These are phyloP conservation scores for Lodderomyces jiufengensis DNA, from an alignment of 1,139 yeast species.

Conservation along the genomic window DNA sequence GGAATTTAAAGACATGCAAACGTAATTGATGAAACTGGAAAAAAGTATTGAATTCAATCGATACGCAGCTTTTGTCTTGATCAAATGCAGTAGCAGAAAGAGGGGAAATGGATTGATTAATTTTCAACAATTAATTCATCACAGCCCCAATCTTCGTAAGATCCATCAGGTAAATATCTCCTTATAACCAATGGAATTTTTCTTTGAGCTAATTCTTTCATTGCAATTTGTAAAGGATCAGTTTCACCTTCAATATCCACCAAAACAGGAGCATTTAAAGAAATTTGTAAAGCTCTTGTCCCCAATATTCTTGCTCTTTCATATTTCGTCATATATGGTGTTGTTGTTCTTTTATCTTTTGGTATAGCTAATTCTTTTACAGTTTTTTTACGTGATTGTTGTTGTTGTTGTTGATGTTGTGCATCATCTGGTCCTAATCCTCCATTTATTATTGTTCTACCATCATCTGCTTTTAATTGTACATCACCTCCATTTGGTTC, in stretches of 20 bases:
- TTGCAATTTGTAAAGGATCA: conserved; percentile 97
- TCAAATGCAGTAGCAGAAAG: too few relatives aligned
- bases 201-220: conserved; percentile 92
- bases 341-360: conserved; percentile 82
- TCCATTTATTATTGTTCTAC: conserved; percentile 66
- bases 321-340: conserved; percentile 98
- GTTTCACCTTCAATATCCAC: conserved; percentile 99
- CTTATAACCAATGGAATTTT: conserved; percentile 94
- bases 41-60: too few relatives aligned
- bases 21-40: too few relatives aligned
- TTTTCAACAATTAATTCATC: conserved; percentile 93
- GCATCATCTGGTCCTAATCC: conserved; percentile 58
- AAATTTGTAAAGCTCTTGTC: conserved; percentile 92
- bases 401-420: conserved; percentile 11
- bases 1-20: too few relatives aligned
- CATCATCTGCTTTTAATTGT: conserved; percentile 66
- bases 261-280: conserved; percentile 96
- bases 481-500: conserved; percentile 37
- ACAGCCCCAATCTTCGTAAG: conserved; percentile 98
- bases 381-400: conserved; percentile 39
- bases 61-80: too few relatives aligned
- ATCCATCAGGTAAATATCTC: conserved; percentile 94
- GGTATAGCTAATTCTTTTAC: conserved; percentile 84
- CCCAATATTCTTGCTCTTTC: conserved; percentile 97
- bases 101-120: too few relatives aligned